Base-by-base conservation (phyloP, 129 eudicot genomes). In the Erigeron canadensis region DNA sequence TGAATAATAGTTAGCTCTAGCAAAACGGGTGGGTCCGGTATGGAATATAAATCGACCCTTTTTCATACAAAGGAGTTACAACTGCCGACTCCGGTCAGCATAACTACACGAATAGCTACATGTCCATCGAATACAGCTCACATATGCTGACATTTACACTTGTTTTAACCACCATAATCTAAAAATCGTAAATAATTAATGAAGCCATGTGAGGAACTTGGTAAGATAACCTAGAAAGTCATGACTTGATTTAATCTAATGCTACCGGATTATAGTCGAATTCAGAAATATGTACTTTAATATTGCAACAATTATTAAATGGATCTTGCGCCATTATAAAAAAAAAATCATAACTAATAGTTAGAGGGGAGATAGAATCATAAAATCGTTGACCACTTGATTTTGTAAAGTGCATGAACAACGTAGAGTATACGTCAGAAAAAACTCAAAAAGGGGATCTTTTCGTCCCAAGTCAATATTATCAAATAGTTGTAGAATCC, bases 381-480 rank as follows among this genome's bases (percentile, higher is more conserved):
- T 55, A 56, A 42, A 57, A 12, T 19, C 1, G 23, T 41, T 23
- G 42, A 57, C 41, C 28, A 57, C 54, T 43, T 56, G 42, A 56
- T 21, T 71, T 41, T 8, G 38, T 15, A 44, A 62, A 1, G 23
- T 28, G 11, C 15, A 28, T 5, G 69, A 19, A 72, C 23, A 43
- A 10, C 8, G 40, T 72, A 46, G 44, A 4, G 23, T n/a, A n/a
- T n/a, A n/a, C n/a, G n/a, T n/a, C n/a, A n/a, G n/a, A n/a, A n/a
- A n/a, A n/a, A n/a, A n/a, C n/a, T n/a, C n/a, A n/a, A 43, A 6
- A 46, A 13, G 2, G 21, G 37, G 2, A 69, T 34, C 44, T 42
- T 44, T 44, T 60, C 45, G 10, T 18, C 37, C 77, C 38, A 45
- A 72, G n/a, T n/a, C 37, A 72, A 58, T 34, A 45, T 66, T 50